These are phyloP conservation scores for Tolypocladium ovalisporum DNA, from an alignment of 2,329 filamentous ascomycete genomes.

Conservation along the genomic window DNA sequence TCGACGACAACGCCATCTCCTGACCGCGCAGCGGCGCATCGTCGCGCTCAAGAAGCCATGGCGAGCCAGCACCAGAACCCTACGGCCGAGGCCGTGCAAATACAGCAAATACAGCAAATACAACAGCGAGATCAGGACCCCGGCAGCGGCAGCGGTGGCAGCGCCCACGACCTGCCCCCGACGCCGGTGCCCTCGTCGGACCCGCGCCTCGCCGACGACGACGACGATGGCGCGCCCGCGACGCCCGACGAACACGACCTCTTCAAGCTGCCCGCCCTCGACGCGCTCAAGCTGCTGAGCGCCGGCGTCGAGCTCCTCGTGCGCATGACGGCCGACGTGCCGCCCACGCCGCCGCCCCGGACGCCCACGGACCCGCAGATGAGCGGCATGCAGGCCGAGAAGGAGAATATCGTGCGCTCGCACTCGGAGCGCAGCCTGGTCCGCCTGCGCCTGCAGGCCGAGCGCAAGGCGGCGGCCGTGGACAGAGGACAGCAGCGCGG, in stretches of 20 bases:
- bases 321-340: slow-evolving; percentile 64
- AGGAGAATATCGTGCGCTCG: slow-evolving; percentile 46
- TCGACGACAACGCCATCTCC: slow-evolving; percentile 3
- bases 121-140: background rate
- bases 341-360: slow-evolving; percentile 63
- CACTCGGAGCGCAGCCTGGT: slow-evolving; percentile 44
- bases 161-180: slow-evolving; percentile 20
- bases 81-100: background rate
- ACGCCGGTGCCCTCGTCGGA: slow-evolving; percentile 31
- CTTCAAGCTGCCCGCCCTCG: slow-evolving; percentile 59
- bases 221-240: slow-evolving; percentile 11
- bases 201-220: slow-evolving; percentile 17
- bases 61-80: background rate
- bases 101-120: background rate
- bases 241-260: slow-evolving; percentile 47
- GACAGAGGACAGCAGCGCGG: background rate
- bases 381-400: slow-evolving; percentile 51
- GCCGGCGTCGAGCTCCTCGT: slow-evolving; percentile 61
- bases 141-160: background rate
- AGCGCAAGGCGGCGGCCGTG: slow-evolving; percentile 11
- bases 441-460: slow-evolving; percentile 30
- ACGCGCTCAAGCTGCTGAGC: slow-evolving; percentile 71
- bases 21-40: background rate
- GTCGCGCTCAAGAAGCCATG: background rate
- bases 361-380: slow-evolving; percentile 55